Base-by-base conservation (phyloP, 371 early-diverging fungal species). In the Mortierella sp. region DNA sequence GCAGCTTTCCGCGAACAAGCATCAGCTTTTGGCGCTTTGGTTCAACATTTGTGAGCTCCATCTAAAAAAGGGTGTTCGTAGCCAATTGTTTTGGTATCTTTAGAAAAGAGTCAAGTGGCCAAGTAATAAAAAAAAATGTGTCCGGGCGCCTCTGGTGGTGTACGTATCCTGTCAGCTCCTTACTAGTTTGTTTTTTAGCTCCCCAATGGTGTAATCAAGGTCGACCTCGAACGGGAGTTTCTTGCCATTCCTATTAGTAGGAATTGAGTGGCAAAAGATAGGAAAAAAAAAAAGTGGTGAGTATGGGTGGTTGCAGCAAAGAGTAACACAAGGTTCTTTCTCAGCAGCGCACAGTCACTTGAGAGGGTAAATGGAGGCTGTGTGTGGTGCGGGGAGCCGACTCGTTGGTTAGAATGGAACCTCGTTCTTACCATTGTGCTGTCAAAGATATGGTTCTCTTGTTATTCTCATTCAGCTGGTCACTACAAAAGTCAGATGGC, bases 11-110 rank as follows among this genome's bases (percentile, higher is more conserved):
- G 62, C 84, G 85, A 58, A 86, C 85, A 5, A 90, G 73, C 66
- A 90, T 77, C 30, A 90, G 83, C 66, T 90, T 90, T 68, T 89
- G 89, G 57, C 87, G 72, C 43, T 75, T 74, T 7, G 86, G 84
- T n/a, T 82, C 84, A 5, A 90, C 88, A 43, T 84, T 80, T 1
- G 90, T 90, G 48, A 87, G 68, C 57, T 85, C 88, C 59, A 72
- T 71, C 62, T 79, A 67, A 19, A 26, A 37, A 62, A 43, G 37
- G 0, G 21, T 21, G 1, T 15, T 18, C 21, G 4, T 15, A 7
- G 12, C 21, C 18, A 18, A 11, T 18, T 16, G 12, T 48, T 43
- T 37, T 3, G 9, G 37, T 9, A 37, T 37, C 37, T 37, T 37
- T 19, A 37, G 53, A n/a, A 7, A 14, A 19, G 14, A 21, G 37